Conservation (phyloP, 2,329 filamentous ascomycete species). For the Colletotrichum sp. region DNA sequence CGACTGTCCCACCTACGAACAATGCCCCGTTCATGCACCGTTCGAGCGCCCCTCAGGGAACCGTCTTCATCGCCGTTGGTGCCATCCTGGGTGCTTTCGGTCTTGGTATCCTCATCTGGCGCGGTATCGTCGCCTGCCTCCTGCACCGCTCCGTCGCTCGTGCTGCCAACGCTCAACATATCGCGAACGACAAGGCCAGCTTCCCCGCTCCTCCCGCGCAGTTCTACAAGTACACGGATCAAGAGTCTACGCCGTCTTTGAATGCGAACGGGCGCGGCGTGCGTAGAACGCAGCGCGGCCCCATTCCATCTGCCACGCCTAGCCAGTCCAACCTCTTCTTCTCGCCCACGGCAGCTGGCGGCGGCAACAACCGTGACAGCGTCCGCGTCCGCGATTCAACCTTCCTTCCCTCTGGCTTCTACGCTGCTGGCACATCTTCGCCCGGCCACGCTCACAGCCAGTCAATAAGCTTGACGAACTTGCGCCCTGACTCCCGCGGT, state of each 20-base stretch:
- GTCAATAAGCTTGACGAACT: conserved; percentile 64
- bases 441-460: conserved; percentile 48
- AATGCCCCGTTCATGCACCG: conserved; percentile 92
- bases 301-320: conserved; percentile 58
- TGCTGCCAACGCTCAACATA: conserved; percentile 76
- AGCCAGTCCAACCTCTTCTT: conserved; percentile 85
- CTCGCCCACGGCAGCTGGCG: conserved; percentile 81
- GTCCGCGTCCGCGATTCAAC: conserved; percentile 70
- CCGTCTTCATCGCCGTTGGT: conserved; percentile 94
- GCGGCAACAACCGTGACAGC: conserved; percentile 50
- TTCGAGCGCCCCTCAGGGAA: conserved; percentile 85
- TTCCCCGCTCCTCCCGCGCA: conserved; percentile 62
- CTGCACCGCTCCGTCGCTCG: conserved; percentile 90
- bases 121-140: conserved; percentile 84
- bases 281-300: conserved; percentile 56
- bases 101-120: conserved; percentile 84
- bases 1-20: conserved; percentile 80
- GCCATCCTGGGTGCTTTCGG: conserved; percentile 85
- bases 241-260: conserved; percentile 58
- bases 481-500: conserved; percentile 62
- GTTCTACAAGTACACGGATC: conserved; percentile 69
- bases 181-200: conserved; percentile 71
- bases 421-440: conserved; percentile 70
- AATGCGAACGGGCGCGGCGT: conserved; percentile 52
- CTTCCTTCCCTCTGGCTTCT: conserved; percentile 93